Conservation (phyloP, 1,284 basidiomycete genomes). For the Trichosporon coremiiforme region DNA sequence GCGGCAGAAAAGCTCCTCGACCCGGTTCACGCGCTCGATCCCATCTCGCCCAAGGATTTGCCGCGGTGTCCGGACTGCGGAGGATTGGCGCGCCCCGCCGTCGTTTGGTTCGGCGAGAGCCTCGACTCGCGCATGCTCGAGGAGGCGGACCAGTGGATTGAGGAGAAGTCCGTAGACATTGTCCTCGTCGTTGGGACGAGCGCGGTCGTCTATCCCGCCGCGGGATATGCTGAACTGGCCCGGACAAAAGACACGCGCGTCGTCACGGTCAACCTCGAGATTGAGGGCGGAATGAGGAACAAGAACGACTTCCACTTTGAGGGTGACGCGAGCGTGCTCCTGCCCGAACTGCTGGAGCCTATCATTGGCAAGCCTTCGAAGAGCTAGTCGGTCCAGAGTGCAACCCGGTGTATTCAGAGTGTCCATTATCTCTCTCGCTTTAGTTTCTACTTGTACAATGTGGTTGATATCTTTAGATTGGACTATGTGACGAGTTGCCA, state of each 20-base stretch:
- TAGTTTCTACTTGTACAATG: slow-evolving; percentile 4
- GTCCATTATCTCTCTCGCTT: background rate
- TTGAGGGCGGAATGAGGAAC: background rate
- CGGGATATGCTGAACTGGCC: slow-evolving; percentile 25
- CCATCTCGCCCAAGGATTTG: slow-evolving; percentile 12
- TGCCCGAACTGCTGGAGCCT: slow-evolving; percentile 25
- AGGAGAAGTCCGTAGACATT: slow-evolving; percentile 23
- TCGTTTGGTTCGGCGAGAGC: slow-evolving; percentile 32
- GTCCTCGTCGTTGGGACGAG: slow-evolving; percentile 27
- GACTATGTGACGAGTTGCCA: background rate
- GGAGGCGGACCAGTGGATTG: slow-evolving; percentile 24
- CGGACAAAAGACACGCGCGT: slow-evolving; percentile 14
- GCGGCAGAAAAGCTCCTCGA: slow-evolving; percentile 21
- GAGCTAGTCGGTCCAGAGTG: too few species aligned
- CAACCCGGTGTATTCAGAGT: background rate
- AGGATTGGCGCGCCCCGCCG: slow-evolving; percentile 25
- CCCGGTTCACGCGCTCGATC: background rate
- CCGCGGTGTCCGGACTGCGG: slow-evolving; percentile 23
- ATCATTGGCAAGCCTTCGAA: slow-evolving; percentile 13
- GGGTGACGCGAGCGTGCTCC: slow-evolving; percentile 24
- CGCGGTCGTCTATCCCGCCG: slow-evolving; percentile 26
- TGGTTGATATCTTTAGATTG: background rate
- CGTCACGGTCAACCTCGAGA: slow-evolving; percentile 29
- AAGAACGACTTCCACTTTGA: slow-evolving; percentile 26
- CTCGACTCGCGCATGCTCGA: slow-evolving; percentile 25